These are phyloP conservation scores for Hygrocybe punicea DNA, from an alignment of 768 basidiomycete species.

Conservation along the genomic window DNA sequence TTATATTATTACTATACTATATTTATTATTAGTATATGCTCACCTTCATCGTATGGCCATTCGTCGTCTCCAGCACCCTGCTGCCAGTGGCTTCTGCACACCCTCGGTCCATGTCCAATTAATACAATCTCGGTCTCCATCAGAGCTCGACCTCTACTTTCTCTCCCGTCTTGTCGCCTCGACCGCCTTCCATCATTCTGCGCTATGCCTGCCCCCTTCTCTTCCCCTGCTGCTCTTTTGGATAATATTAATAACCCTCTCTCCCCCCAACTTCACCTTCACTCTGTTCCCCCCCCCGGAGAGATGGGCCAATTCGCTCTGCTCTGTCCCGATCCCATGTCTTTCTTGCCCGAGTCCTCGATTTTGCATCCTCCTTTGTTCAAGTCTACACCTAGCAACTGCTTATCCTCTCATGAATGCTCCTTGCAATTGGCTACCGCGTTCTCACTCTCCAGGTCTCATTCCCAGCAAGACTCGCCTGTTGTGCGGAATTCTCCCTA, in stretches of 20 bases:
- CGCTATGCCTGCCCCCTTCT: neutral
- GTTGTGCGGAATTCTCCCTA: no score
- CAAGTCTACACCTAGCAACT: no score
- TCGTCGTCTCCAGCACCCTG: neutral
- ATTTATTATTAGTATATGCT: neutral
- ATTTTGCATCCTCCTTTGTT: no score
- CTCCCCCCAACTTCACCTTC: neutral
- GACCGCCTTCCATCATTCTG: neutral
- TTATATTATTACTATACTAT: neutral
- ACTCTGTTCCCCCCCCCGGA: neutral
- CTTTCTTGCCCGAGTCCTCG: no score
- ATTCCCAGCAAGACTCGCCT: no score
- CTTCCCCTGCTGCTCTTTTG: neutral
- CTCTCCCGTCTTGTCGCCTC: neutral
- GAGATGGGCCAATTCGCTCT: no score
- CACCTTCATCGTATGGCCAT: neutral
- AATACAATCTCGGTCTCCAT: neutral
- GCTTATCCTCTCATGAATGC: no score
- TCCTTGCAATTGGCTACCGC: no score
- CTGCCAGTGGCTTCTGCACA: slow-evolving; percentile 3
- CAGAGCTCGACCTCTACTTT: neutral
- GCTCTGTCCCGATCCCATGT: no score
- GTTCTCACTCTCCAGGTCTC: no score
- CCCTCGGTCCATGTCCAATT: slow-evolving; percentile 9
- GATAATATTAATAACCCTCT: neutral